These are phyloP conservation scores for Solanum raphanifolium DNA, from an alignment of 257 asterid genomes.

Conservation along the genomic window DNA sequence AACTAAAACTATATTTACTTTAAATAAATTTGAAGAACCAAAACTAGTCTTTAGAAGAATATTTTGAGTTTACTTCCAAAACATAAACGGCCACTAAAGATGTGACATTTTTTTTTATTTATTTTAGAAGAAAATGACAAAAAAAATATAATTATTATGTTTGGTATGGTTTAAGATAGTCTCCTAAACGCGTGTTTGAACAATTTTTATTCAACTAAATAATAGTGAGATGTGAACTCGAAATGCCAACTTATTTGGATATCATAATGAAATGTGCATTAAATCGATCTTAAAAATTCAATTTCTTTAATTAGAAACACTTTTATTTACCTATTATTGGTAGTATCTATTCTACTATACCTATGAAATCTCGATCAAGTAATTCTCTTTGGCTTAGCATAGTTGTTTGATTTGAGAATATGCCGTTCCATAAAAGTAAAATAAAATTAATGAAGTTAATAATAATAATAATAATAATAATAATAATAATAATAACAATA, in stretches of 20 bases:
- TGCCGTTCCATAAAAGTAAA: neutral
- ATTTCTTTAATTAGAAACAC: neutral
- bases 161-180: neutral
- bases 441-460: neutral
- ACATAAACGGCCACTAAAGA: neutral
- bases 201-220: neutral
- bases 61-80: neutral
- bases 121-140: neutral
- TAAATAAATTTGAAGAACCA: neutral
- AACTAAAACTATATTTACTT: neutral
- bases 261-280: neutral
- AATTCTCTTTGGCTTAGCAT: neutral
- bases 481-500: neutral
- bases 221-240: neutral
- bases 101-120: neutral
- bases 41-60: neutral
- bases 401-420: neutral
- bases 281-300: neutral
- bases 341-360: neutral
- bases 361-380: neutral
- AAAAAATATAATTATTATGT: neutral
- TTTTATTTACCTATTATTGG: neutral
- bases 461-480: neutral
- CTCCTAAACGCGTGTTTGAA: neutral
- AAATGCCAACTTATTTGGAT: neutral